A percentile compares a stretch with the other conserved stretches of the same genome.
phyloP scores from a whole-genome alignment of 495 filamentous ascomycete genomes.

The Delitschia confertaspora region DNA sequence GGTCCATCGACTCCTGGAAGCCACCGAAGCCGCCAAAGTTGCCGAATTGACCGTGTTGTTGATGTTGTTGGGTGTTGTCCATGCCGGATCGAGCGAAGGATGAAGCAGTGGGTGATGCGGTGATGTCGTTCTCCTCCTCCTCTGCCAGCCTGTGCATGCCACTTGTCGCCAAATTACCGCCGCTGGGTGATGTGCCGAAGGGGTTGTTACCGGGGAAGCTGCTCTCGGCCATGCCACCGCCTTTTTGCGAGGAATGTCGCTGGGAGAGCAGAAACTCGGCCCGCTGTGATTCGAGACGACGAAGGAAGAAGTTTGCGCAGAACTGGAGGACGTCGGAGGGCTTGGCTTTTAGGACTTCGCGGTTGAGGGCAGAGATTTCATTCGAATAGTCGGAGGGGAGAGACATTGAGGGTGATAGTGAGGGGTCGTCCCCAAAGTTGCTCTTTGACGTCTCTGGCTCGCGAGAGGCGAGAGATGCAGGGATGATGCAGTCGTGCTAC shows the following conservation, averaged over 20 bases:
- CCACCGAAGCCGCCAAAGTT: slow-evolving; percentile 31
- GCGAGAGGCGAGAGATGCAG: slow-evolving; percentile 20
- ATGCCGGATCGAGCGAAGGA: slow-evolving; percentile 39
- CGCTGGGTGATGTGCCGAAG: slow-evolving; percentile 37
- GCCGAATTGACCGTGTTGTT: slow-evolving; percentile 30
- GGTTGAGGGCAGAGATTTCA: slow-evolving; percentile 52
- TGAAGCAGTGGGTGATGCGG: slow-evolving; percentile 50
- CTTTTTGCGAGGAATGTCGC: slow-evolving; percentile 37
- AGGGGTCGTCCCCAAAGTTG: slow-evolving; percentile 23
- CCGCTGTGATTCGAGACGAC: slow-evolving; percentile 53
- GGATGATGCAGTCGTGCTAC: slow-evolving; percentile 27
- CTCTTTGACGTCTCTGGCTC: slow-evolving; percentile 28
- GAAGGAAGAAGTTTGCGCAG: slow-evolving; percentile 57
- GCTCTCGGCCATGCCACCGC: slow-evolving; percentile 45
- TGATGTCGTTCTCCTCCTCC: slow-evolving; percentile 54
- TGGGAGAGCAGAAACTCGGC: slow-evolving; percentile 42
- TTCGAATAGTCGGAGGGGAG: slow-evolving; percentile 48
- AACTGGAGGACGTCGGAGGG: slow-evolving; percentile 57
- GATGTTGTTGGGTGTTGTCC: slow-evolving; percentile 21
- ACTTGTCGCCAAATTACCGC: slow-evolving; percentile 30
- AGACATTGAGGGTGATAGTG: slow-evolving; percentile 36
- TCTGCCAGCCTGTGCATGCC: slow-evolving; percentile 50
- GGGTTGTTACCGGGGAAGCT: slow-evolving; percentile 52
- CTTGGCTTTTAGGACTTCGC: slow-evolving; percentile 43
- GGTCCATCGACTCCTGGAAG: slow-evolving; percentile 2